Evolutionary conservation across 805 yeast species (phyloP).

Genomic region (Lipomyces kockii): DNA sequence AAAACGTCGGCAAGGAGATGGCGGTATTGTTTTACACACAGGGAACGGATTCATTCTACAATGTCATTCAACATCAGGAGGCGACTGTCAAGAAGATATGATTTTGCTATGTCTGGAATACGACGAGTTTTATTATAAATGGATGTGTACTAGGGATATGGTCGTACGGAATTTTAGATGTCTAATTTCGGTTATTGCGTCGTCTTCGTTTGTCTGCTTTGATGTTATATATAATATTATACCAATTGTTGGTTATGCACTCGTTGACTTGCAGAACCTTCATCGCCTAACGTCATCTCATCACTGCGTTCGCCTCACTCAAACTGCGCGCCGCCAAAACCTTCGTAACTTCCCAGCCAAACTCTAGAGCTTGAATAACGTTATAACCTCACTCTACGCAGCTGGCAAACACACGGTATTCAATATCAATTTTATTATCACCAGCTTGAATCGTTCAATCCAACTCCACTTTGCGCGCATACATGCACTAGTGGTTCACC

Average conservation of each 20-base stretch:
- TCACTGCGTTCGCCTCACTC: neutral
- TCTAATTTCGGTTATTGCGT: neutral
- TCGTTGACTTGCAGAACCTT: neutral
- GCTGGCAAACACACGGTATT: neutral
- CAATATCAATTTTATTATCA: neutral
- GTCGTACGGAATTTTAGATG: neutral
- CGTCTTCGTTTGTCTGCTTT: neutral
- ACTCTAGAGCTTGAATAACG: neutral
- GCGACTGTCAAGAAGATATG: neutral
- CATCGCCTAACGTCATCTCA: neutral
- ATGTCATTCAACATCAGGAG: conserved; percentile 5
- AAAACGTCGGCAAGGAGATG: conserved; percentile 55
- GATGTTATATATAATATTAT: neutral
- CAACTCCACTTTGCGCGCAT: neutral
- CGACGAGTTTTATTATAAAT: neutral
- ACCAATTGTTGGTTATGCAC: neutral
- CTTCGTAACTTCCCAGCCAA: neutral
- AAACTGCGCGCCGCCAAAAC: neutral
- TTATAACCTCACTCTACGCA: neutral
- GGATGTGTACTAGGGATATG: neutral
- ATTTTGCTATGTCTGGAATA: neutral
- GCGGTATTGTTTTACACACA: conserved; percentile 80
- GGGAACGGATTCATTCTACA: conserved; percentile 47
- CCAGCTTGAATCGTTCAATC: neutral
- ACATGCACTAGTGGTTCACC: neutral